Percentiles rank a stretch among this genome's conserved stretches.
Conservation (phyloP, 2,329 filamentous ascomycete genomes). For the Peltaster fructicola region DNA sequence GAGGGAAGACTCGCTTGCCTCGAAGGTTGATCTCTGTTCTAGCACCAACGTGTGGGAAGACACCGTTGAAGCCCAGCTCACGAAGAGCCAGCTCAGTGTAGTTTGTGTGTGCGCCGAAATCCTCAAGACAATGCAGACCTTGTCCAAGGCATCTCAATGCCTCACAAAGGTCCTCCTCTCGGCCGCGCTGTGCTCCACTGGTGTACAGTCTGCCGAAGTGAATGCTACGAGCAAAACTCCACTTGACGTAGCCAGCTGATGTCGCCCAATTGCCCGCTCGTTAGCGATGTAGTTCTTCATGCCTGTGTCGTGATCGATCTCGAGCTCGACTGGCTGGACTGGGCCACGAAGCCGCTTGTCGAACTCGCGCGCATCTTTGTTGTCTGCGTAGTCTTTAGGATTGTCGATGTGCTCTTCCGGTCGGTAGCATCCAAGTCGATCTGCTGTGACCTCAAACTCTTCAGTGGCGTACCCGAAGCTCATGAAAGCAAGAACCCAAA, state of each 20-base stretch:
- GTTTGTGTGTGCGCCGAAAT: conserved; percentile 38
- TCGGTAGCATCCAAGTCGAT: conserved; percentile 31
- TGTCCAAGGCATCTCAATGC: conserved; percentile 34
- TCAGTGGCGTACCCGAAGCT: conserved; percentile 38
- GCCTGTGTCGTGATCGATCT: conserved; percentile 42
- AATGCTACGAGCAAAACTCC: conserved; percentile 29
- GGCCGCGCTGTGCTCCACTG: conserved; percentile 23
- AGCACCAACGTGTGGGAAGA: conserved; percentile 35
- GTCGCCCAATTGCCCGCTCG: conserved; percentile 79
- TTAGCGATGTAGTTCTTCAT: conserved; percentile 99
- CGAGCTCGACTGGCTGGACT: conserved; percentile 34
- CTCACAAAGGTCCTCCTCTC: conserved; percentile 30
- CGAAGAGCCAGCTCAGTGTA: conserved; percentile 35
- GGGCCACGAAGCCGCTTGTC: conserved; percentile 70
- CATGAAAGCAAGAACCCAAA: conserved; percentile 39
- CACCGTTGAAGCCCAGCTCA: conserved; percentile 32
- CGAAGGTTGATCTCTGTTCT: conserved; percentile 27
- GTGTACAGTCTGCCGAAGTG: conserved; percentile 32
- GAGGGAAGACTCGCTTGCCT: conserved; percentile 31
- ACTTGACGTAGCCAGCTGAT: conserved; percentile 48
- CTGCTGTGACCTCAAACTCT: conserved; percentile 38
- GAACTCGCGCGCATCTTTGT: conserved; percentile 63
- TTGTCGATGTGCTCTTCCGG: conserved; percentile 39
- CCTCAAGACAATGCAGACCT: conserved; percentile 35
- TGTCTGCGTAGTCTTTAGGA: conserved; percentile 54